A percentile compares a stretch with the other conserved stretches of the same genome.
These are phyloP conservation scores for Penicillium sp. DNA, from an alignment of 2,329 filamentous ascomycete genomes.

Conservation along the genomic window DNA sequence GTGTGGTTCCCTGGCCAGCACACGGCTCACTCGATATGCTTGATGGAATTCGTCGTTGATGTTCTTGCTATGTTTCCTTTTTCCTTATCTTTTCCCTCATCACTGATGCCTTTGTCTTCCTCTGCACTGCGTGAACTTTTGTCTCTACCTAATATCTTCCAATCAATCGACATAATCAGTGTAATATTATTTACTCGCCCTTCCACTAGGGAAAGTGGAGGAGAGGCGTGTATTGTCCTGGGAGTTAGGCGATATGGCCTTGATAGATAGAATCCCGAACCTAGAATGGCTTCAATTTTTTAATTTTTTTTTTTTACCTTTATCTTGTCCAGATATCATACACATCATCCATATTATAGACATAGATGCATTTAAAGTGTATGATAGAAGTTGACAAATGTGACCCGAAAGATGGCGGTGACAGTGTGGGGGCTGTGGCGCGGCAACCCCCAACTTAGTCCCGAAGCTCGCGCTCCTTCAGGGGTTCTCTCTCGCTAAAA, in stretches of 20 bases:
- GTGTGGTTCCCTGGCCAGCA: conserved; percentile 6
- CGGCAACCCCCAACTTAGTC: conserved; percentile 23
- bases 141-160: conserved; percentile 27
- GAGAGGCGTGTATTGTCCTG: background rate
- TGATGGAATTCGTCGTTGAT: conserved; percentile 37
- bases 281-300: background rate
- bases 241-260: background rate
- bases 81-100: conserved; percentile 6
- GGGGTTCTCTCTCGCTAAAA: conserved; percentile 31
- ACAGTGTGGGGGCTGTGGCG: conserved; percentile 28
- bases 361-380: background rate
- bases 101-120: conserved; percentile 17
- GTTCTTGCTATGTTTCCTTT: conserved; percentile 28
- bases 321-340: background rate
- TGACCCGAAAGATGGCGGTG: conserved; percentile 21
- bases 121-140: conserved; percentile 19
- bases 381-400: background rate
- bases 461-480: conserved; percentile 25
- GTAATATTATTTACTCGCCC: conserved; percentile 7
- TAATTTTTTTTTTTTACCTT: background rate
- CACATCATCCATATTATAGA: background rate
- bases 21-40: conserved; percentile 31
- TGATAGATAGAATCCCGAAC: background rate
- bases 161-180: conserved; percentile 30
- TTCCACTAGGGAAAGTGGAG: background rate